Evolutionary conservation across 345 rosid species (phyloP).

Genomic region (Cardamine chenopodiifolia): DNA sequence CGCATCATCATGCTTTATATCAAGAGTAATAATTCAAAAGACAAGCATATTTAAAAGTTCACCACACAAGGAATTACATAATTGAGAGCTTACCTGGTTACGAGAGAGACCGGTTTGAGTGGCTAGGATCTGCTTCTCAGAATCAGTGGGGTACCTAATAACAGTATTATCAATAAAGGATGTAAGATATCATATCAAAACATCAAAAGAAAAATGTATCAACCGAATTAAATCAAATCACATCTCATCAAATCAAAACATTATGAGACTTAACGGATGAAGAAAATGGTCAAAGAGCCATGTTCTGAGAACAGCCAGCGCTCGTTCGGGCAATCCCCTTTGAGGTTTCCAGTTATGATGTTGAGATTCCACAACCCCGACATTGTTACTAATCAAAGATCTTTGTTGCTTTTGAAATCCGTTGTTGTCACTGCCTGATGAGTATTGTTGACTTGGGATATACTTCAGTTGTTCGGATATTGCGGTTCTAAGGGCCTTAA

Average conservation of each 20-base stretch:
- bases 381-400: too few species aligned
- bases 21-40: constrained; percentile 9
- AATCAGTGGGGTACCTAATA: constrained; percentile 20
- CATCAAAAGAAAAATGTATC: background rate
- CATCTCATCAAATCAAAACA: background rate
- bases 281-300: constrained; percentile 20
- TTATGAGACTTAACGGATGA: constrained; percentile 4
- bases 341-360: constrained; percentile 3
- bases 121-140: constrained; percentile 17
- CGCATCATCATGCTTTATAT: background rate
- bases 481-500: background rate
- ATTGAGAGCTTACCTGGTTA: background rate
- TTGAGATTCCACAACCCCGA: too few species aligned
- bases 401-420: background rate
- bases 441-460: background rate
- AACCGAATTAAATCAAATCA: background rate
- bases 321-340: background rate
- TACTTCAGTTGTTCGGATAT: background rate
- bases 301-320: background rate
- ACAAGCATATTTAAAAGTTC: background rate
- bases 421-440: background rate
- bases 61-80: constrained; percentile 1
- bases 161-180: constrained; percentile 1
- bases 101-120: constrained; percentile 14
- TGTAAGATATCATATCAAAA: background rate